Evolutionary conservation across 805 yeast genomes (phyloP), one percentile per base, ranked within the genome.

Genomic region (Metschnikowia colocasiae): DNA sequence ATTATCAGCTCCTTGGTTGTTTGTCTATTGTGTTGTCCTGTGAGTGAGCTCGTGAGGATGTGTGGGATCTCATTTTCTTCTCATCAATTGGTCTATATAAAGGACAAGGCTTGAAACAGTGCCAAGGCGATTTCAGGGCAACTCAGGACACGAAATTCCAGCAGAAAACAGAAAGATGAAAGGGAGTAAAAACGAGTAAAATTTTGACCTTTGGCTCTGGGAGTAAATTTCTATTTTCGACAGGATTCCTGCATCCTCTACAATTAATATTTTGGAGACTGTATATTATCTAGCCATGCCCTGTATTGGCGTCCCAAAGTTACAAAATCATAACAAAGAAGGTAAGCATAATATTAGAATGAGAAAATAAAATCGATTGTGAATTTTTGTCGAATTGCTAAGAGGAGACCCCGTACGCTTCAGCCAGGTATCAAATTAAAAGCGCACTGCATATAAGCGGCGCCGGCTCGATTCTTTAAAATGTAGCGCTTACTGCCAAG

Each of bases 21-120:
- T 29, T 9, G 45, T 32, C 45, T 32, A 20, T 15, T 15, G 26
- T 18, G 34, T n/a, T 4, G 22, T 15, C 10, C 32, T 22, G 43
- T 25, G 18, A 12, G 25, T 29, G 27, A 9, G 22, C 22, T 23
- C 25, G 25, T 18, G 45, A 41, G 33, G 13, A 33, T 22, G 22
- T 32, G 29, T 41, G 45, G 45, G 35, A 31, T 23, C 37, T 32
- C 30, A 32, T 40, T 40, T 40, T 40, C 43, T 40, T 40, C 43
- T 40, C 43, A 32, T 32, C 34, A 22, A 12, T 40, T 40, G 23
- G 36, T 5, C 31, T 40, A 23, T 40, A 40, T 40, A 26, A 40
- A 40, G 43, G 43, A 31, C 29, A 15, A 15, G 27, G 13, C 36
- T 13, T 26, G 23, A 38, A 38, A 38, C 41, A 16, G 16, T 18